Evolutionary conservation across 2,329 filamentous ascomycete species (phyloP), one percentile per base, ranked within the genome.

Genomic region (Aspergillus arachidicola): DNA sequence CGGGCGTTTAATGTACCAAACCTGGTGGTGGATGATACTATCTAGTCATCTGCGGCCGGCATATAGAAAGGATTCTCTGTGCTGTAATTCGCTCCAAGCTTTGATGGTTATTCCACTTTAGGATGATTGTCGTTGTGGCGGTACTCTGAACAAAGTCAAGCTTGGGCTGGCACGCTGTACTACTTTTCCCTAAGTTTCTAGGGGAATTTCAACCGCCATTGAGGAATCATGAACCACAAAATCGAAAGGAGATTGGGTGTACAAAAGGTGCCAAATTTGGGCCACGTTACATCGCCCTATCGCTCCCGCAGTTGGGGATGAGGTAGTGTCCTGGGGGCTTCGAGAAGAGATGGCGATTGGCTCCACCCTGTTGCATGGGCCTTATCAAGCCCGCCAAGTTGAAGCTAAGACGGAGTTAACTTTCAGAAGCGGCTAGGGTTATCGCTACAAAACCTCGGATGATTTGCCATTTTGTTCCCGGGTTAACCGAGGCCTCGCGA

Each of bases 381-480:
- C 34, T 55, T 55, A 55, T 55, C 51, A 54, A n/a, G 38, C 38
- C 16, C 6, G 38, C 38, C 38, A 41, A 41, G 38, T 51, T 21
- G 28, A 38, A 55, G 51, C 51, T 41, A 55, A 55, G 51, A 26
- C 51, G 51, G 51, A 55, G 51, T 38, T 23, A 55, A 55, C 32
- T 55, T 38, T 23, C 32, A 55, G 21, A 26, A 41, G 21, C 51
- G 51, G 51, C 28, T 55, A 55, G 51, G 51, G 51, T 28, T 30
- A 36, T 55, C 14, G 23, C 23, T 6, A 19, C n/a, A 28, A 36
- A 34, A n/a, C 32, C 12, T 36, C 53, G 58, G 51, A 38, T 3
- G 51, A 55, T 55, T 58, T 32, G 54, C 61, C 63, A 61, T 54
- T n/a, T 6, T 51, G 5, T 26, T 36, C 51, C 51, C 12, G 32